A percentile compares a stretch with the other conserved stretches of the same genome.
These are phyloP conservation scores for Fusarium nurragi DNA, from an alignment of 2,329 filamentous ascomycete species.

Conservation along the genomic window DNA sequence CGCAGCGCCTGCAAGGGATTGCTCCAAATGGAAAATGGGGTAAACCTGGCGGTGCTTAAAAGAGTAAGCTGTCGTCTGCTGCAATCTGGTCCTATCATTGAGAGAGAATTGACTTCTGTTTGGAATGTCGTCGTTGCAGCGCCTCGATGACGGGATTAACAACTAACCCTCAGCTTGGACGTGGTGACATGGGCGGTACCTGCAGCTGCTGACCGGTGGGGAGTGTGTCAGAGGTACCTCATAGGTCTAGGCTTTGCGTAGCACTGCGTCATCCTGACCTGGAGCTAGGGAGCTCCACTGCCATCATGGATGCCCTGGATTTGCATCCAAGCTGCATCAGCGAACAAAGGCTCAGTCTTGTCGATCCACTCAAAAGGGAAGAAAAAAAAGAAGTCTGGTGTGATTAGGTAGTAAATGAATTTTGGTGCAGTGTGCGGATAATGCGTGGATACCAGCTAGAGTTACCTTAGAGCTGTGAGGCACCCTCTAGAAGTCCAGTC, in stretches of 20 bases:
- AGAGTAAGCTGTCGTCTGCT: constrained; percentile 23
- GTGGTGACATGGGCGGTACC: constrained; percentile 33
- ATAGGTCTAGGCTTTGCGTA: constrained; percentile 22
- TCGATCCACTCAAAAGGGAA: not conserved
- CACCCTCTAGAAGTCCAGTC: not conserved
- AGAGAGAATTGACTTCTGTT: not conserved
- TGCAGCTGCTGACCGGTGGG: constrained; percentile 3
- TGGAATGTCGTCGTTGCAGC: too few relatives aligned
- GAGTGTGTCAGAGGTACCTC: constrained; percentile 11
- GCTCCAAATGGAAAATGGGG: not conserved
- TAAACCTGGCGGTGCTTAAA: not conserved
- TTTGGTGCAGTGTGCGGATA: constrained; percentile 2
- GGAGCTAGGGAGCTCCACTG: constrained; percentile 37
- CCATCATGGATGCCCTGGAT: constrained; percentile 21
- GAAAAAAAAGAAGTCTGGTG: not conserved
- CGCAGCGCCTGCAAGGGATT: constrained; percentile 20
- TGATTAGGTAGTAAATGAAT: not conserved
- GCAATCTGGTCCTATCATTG: not conserved
- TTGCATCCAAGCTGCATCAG: constrained; percentile 34
- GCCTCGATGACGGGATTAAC: constrained; percentile 30
- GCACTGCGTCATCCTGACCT: constrained; percentile 33
- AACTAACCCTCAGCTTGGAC: constrained; percentile 24
- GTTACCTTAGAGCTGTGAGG: not conserved
- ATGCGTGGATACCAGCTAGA: constrained; percentile 2
- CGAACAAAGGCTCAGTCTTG: not conserved